phyloP scores from a whole-genome alignment of 192 early-diverging fungal genomes.

The Entomortierella parvispora region DNA sequence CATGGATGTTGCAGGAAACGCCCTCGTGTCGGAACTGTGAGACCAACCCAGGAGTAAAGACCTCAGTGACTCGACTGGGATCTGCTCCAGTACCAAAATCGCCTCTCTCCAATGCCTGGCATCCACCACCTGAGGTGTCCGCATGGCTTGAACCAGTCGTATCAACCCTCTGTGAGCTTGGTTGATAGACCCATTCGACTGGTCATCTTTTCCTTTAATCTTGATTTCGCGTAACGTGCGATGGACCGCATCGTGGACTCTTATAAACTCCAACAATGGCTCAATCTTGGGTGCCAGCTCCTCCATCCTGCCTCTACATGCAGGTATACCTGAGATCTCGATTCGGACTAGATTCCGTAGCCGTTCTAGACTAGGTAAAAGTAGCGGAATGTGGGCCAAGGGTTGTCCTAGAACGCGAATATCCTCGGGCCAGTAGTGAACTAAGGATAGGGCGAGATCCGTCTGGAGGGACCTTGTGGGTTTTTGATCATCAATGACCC shows the following conservation, averaged over 20 bases:
- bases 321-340: constrained; percentile 32
- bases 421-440: constrained; percentile 24
- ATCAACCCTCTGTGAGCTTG: constrained; percentile 19
- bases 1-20: constrained; percentile 25
- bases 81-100: constrained; percentile 25
- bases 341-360: constrained; percentile 31
- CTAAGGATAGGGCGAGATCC: constrained; percentile 10
- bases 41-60: constrained; percentile 25
- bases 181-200: background rate
- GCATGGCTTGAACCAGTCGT: constrained; percentile 35
- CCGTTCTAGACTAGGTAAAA: constrained; percentile 13
- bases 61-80: constrained; percentile 26
- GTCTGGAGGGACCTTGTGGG: constrained; percentile 17
- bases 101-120: constrained; percentile 46
- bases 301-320: background rate
- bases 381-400: constrained; percentile 9
- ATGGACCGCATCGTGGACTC: constrained; percentile 36
- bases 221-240: constrained; percentile 39
- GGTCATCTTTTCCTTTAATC: constrained; percentile 41
- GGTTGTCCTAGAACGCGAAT: constrained; percentile 32
- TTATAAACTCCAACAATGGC: constrained; percentile 39
- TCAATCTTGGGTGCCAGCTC: constrained; percentile 8
- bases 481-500: constrained; percentile 18
- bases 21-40: too few relatives aligned
- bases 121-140: constrained; percentile 38